These are phyloP conservation scores for Ceratobasidium sp. DNA, from an alignment of 1,284 basidiomycete genomes.

Conservation along the genomic window DNA sequence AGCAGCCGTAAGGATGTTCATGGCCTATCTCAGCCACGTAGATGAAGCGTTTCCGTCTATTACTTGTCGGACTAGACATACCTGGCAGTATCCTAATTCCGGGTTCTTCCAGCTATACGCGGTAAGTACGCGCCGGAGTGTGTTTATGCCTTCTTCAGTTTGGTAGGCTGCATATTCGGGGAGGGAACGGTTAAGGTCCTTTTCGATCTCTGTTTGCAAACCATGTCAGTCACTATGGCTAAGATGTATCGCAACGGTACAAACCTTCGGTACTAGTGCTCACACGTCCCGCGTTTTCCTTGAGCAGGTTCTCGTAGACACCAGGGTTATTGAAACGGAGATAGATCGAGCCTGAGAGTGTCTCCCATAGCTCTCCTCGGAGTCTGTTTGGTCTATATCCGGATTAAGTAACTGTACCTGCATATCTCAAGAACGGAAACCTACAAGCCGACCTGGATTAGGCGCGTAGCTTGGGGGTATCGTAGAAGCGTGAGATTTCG, in stretches of 20 bases:
- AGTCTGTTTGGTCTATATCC: conserved; percentile 77
- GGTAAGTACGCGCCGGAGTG: conserved; percentile 89
- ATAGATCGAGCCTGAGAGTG: conserved; percentile 92
- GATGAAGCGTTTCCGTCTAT: neutral
- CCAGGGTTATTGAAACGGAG: conserved; percentile 91
- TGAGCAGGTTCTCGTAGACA: conserved; percentile 81
- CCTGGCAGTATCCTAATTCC: conserved; percentile 88
- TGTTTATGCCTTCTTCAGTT: conserved; percentile 82
- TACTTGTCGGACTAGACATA: conserved; percentile 50
- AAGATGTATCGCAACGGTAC: neutral
- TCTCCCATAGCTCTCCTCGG: conserved; percentile 98
- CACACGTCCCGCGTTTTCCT: conserved; percentile 81
- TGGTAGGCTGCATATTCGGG: conserved; percentile 97
- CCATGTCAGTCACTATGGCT: too few relatives aligned
- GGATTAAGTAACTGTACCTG: neutral
- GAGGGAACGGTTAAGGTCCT: conserved; percentile 94
- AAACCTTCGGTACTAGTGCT: conserved; percentile 85
- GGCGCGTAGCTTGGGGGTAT: conserved; percentile 95
- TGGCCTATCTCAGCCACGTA: conserved; percentile 66
- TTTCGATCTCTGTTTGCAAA: conserved; percentile 86
- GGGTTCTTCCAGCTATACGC: conserved; percentile 99
- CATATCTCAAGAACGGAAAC: neutral
- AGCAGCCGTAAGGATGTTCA: conserved; percentile 94
- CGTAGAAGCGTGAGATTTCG: conserved; percentile 92
- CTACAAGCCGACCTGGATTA: conserved; percentile 92